Conservation (phyloP, 495 filamentous ascomycete species). For the Schizothecium vesticola region DNA sequence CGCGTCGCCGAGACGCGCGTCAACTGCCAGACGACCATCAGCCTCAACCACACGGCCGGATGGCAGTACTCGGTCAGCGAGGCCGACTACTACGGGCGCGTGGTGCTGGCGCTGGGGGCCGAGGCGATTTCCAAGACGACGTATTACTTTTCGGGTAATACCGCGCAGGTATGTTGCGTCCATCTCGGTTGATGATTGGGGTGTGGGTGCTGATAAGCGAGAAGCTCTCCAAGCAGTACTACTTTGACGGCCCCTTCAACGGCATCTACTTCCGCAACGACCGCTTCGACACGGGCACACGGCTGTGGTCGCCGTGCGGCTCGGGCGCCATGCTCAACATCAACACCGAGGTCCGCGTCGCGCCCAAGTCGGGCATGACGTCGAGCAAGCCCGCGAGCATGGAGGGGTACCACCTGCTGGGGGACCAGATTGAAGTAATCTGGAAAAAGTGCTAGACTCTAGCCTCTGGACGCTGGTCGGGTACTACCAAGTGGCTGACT, state of each 20-base stretch:
- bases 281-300: background rate
- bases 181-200: background rate
- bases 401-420: constrained; percentile 11
- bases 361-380: background rate
- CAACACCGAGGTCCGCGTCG: constrained; percentile 13
- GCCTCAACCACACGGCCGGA: constrained; percentile 13
- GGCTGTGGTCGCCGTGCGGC: constrained; percentile 11
- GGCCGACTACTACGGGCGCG: constrained; percentile 17
- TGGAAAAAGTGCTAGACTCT: constrained; percentile 7
- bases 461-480: background rate
- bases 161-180: background rate
- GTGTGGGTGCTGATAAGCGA: too few species aligned
- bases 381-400: constrained; percentile 6
- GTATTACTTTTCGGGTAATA: constrained; percentile 6
- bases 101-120: constrained; percentile 4
- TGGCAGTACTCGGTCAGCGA: constrained; percentile 14
- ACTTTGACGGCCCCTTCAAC: constrained; percentile 16
- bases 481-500: too few species aligned
- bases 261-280: constrained; percentile 17
- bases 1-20: background rate
- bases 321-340: constrained; percentile 10
- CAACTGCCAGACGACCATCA: constrained; percentile 10
- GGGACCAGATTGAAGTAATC: background rate
- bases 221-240: constrained; percentile 8
- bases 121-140: constrained; percentile 12